phyloP scores from a whole-genome alignment of 441 rosid species.

The Aquilaria agallochum region DNA sequence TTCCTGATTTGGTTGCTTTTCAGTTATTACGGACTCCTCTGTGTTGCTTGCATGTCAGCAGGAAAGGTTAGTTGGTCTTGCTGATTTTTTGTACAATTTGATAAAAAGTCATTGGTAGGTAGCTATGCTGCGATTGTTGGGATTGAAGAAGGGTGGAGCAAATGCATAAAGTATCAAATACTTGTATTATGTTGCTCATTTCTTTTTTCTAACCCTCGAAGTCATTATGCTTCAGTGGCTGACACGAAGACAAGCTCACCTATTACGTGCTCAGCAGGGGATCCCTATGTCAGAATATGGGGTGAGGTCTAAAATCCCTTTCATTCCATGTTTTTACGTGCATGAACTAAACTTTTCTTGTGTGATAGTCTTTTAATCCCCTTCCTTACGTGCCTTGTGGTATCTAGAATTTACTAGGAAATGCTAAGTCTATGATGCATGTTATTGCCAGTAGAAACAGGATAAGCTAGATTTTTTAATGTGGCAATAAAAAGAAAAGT shows the following conservation, averaged over 20 bases:
- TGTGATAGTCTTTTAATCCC: neutral
- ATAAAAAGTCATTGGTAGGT: too few species aligned
- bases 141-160: too few species aligned
- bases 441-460: too few species aligned
- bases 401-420: too few species aligned
- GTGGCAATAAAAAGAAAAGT: too few species aligned
- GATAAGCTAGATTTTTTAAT: too few species aligned
- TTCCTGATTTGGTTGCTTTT: conserved; percentile 95
- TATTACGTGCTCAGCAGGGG: conserved; percentile 93
- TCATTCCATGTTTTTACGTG: conserved; percentile 6
- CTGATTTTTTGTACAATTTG: neutral
- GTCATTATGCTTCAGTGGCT: conserved; percentile 57
- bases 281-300: conserved; percentile 94
- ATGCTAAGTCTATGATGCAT: too few species aligned
- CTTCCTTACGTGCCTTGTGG: too few species aligned
- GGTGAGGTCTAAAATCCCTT: conserved; percentile 43
- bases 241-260: conserved; percentile 79
- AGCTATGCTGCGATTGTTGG: too few species aligned
- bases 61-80: conserved; percentile 55
- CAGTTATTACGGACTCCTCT: conserved; percentile 92
- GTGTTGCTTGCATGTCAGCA: conserved; percentile 75
- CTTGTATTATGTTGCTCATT: neutral
- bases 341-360: neutral
- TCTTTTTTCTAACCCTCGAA: conserved; percentile 4
- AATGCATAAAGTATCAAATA: too few species aligned